Base-by-base conservation (phyloP, 305 asterid species). In the Solanum hybrid region DNA sequence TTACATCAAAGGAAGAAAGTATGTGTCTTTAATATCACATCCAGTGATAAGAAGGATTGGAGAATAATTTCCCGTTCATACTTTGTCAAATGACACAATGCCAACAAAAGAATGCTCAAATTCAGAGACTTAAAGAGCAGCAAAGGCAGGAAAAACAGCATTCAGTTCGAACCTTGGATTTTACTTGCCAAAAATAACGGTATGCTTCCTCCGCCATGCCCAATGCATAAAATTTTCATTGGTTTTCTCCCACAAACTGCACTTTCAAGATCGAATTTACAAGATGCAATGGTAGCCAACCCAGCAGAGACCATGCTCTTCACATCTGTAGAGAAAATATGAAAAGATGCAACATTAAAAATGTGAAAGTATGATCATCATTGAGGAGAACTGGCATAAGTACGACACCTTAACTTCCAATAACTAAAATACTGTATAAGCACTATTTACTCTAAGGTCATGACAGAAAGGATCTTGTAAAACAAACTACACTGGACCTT, bases 121-220 rank as follows among this genome's bases (percentile, higher is more conserved):
- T 57, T 85, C 76, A 57, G 88, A 51, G 75, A 57, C 76, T 57
- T 84, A 22, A 22, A 57, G 18, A 22, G 46, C 5, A 85, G 46
- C 14, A 57, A 4, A 84, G 12, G 40, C 11, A 51, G 74, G 22
- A 84, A 4, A 46, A 46, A 31, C 1, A 51, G 76, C 34, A 85
- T 2, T 22, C 33, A 57, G 46, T 33, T 18, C 33, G 5, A 83
- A 96, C 99, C 99, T 94, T 77, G 92, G 90, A 97, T 93, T 90
- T 94, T 93, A 92, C 92, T 93, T 33, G 99, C 97, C 93, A 97
- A 89, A 92, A 94, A 96, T 91, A 97, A 91, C 16, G 99, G 99
- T 83, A 97, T 90, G 94, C 99, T 96, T 91, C 99, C 99, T 90
- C 99, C 98, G 64, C 99, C 99, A 91, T 97, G 99, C 24, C 99